These are phyloP conservation scores for Chloris gayana DNA, from an alignment of 176 grass and related monocot genomes.

Conservation along the genomic window DNA sequence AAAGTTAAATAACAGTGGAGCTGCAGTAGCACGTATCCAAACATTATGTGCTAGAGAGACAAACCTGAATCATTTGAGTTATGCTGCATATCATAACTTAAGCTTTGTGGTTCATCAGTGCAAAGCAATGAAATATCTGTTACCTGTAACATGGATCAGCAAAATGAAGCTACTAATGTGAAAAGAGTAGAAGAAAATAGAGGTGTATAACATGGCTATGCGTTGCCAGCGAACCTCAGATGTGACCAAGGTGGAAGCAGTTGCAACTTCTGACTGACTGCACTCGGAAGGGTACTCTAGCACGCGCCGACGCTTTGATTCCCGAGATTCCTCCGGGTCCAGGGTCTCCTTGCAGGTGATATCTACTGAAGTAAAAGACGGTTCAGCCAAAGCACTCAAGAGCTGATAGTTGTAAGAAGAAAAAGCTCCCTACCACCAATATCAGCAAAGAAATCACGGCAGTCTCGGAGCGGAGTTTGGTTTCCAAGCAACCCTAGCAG, in stretches of 20 bases:
- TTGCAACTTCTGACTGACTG: conserved; percentile 28
- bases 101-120: conserved; percentile 39
- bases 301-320: conserved; percentile 41
- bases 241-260: conserved; percentile 28
- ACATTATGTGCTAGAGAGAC: conserved; percentile 17
- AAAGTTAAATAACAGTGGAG: conserved; percentile 35
- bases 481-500: conserved; percentile 46
- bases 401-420: background rate
- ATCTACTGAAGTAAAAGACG: conserved; percentile 34
- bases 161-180: background rate
- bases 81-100: conserved; percentile 34
- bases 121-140: conserved; percentile 47
- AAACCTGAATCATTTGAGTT: conserved; percentile 44
- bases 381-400: conserved; percentile 20
- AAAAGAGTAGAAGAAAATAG: background rate
- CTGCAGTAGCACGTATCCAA: background rate
- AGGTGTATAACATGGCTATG: conserved; percentile 5
- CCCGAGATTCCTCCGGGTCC: conserved; percentile 48
- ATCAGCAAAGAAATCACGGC: conserved; percentile 46
- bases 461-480: conserved; percentile 63
- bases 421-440: conserved; percentile 35
- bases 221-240: conserved; percentile 38
- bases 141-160: conserved; percentile 39
- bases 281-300: conserved; percentile 55
- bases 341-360: conserved; percentile 50